These are phyloP conservation scores for Hypoxylon fuscum DNA, from an alignment of 495 filamentous ascomycete genomes.

Conservation along the genomic window DNA sequence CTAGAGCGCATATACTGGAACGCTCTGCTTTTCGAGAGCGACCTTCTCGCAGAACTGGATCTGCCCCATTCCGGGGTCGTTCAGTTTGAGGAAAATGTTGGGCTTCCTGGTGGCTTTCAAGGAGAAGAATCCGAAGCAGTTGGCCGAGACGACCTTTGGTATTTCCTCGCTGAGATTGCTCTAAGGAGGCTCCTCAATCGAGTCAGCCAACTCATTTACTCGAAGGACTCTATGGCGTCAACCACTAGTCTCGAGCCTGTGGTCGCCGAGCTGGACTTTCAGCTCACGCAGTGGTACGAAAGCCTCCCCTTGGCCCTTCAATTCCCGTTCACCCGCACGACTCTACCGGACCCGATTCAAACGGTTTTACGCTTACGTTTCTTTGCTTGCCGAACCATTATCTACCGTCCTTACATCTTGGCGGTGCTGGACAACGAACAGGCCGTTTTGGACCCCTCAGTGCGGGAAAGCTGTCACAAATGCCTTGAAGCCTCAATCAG, in stretches of 20 bases:
- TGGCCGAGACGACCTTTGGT: constrained; percentile 82
- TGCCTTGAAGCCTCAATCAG: constrained; percentile 83
- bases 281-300: constrained; percentile 86
- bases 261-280: constrained; percentile 81
- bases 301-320: constrained; percentile 75
- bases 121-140: constrained; percentile 69
- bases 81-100: constrained; percentile 81
- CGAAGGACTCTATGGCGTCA: constrained; percentile 73
- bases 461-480: constrained; percentile 79
- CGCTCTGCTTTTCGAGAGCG: constrained; percentile 80
- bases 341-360: constrained; percentile 76
- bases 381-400: constrained; percentile 85
- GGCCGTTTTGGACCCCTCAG: constrained; percentile 70
- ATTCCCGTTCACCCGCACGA: constrained; percentile 72
- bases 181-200: constrained; percentile 78
- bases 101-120: constrained; percentile 79
- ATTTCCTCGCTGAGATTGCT: constrained; percentile 84
- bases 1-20: constrained; percentile 86
- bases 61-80: constrained; percentile 83
- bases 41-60: constrained; percentile 81
- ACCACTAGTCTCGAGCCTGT: constrained; percentile 77
- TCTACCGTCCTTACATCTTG: constrained; percentile 83
- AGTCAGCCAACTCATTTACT: constrained; percentile 83
- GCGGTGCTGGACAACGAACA: constrained; percentile 81
- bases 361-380: constrained; percentile 81